A percentile compares a stretch with the other conserved stretches of the same genome.
Conservation (phyloP, 805 yeast genomes). For the Wickerhamomyces queroliae region DNA sequence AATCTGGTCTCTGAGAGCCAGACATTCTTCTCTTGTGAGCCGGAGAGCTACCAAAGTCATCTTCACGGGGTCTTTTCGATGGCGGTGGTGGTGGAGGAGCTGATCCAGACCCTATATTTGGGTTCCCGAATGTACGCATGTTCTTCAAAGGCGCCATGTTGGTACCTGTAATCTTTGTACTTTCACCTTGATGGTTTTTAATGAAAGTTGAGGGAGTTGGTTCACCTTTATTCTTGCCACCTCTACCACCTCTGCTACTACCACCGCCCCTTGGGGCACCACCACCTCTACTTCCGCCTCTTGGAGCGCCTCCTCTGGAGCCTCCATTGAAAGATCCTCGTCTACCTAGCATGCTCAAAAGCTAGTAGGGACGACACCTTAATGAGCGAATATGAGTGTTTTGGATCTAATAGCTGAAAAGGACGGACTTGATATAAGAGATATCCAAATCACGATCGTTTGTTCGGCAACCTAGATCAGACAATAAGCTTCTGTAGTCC, state of each 20-base stretch:
- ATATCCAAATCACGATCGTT: too few relatives aligned
- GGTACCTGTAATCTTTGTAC: constrained; percentile 1
- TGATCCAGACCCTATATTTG: not conserved
- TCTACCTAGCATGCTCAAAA: too few relatives aligned
- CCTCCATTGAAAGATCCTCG: not conserved
- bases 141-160: constrained; percentile 1
- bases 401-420: too few relatives aligned
- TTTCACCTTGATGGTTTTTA: not conserved
- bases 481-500: too few relatives aligned
- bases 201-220: not conserved
- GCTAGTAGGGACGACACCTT: too few relatives aligned
- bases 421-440: too few relatives aligned
- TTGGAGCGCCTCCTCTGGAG: not conserved
- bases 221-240: not conserved
- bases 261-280: constrained; percentile 1
- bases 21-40: not conserved
- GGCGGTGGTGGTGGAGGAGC: not conserved
- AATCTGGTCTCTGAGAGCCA: not conserved
- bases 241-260: not conserved
- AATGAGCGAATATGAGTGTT: too few relatives aligned
- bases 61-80: not conserved
- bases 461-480: too few relatives aligned
- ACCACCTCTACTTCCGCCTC: not conserved
- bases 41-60: not conserved
- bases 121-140: not conserved